phyloP scores from a whole-genome alignment of 192 early-diverging fungal species.

The Backusella parvicylindrica region DNA sequence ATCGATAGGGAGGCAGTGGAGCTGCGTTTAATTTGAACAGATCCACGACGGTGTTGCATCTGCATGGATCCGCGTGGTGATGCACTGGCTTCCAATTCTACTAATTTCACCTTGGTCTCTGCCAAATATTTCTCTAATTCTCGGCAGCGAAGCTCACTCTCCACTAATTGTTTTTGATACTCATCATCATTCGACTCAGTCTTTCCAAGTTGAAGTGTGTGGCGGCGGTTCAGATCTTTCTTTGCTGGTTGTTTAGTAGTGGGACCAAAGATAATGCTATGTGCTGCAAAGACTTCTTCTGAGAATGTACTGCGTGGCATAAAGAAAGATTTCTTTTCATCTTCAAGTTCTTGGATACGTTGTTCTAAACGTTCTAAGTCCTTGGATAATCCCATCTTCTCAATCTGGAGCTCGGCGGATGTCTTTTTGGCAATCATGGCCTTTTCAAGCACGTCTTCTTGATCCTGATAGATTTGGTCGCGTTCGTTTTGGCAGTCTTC shows the following conservation, averaged over 20 bases:
- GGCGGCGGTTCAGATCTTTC: constrained; percentile 13
- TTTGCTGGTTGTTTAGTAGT: background rate
- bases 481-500: constrained; percentile 23
- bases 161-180: constrained; percentile 21
- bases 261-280: background rate
- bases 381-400: constrained; percentile 18
- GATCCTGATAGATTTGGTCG: constrained; percentile 23
- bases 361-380: constrained; percentile 23
- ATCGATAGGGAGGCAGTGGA: constrained; percentile 15
- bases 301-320: constrained; percentile 19
- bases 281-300: constrained; percentile 29
- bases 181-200: background rate
- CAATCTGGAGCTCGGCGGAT: constrained; percentile 28
- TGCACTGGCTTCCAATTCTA: constrained; percentile 20
- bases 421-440: constrained; percentile 25
- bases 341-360: constrained; percentile 14
- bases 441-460: constrained; percentile 27
- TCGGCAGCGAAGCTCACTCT: constrained; percentile 32
- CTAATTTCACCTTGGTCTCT: constrained; percentile 35
- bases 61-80: constrained; percentile 20
- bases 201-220: constrained; percentile 2
- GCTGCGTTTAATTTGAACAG: background rate
- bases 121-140: constrained; percentile 36
- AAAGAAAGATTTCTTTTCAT: constrained; percentile 28
- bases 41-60: constrained; percentile 6